phyloP scores from a whole-genome alignment of 305 asterid species.

The Solanum hybrid region DNA sequence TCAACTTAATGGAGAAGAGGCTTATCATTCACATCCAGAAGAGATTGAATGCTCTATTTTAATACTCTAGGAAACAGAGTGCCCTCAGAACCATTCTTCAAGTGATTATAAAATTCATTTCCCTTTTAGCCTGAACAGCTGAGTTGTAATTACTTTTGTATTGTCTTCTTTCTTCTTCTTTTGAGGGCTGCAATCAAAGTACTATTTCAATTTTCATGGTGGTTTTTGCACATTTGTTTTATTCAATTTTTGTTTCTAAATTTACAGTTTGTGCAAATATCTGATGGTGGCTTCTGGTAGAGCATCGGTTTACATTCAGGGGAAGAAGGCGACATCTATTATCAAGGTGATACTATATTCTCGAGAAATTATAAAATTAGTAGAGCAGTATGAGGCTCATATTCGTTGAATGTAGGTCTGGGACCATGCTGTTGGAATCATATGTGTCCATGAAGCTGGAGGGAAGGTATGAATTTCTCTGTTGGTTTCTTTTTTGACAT shows the following conservation, averaged over 20 bases:
- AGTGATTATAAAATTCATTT: background rate
- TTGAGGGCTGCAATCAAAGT: background rate
- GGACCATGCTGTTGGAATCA: conserved; percentile 92
- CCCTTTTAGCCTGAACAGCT: background rate
- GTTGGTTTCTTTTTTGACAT: background rate
- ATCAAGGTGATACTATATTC: conserved; percentile 41
- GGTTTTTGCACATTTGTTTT: background rate
- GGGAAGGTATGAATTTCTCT: conserved; percentile 51
- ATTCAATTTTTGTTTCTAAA: background rate
- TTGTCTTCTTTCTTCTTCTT: background rate
- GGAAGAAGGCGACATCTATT: conserved; percentile 27
- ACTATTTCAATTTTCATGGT: background rate
- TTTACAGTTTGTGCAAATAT: conserved; percentile 36
- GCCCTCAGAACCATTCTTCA: background rate
- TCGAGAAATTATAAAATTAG: background rate
- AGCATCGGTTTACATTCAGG: conserved; percentile 66
- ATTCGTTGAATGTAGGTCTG: conserved; percentile 46
- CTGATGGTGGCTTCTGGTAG: conserved; percentile 90
- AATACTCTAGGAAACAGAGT: background rate
- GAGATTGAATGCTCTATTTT: background rate
- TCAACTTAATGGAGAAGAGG: background rate
- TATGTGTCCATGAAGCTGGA: conserved; percentile 85
- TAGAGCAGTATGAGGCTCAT: conserved; percentile 16
- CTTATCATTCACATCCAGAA: background rate
- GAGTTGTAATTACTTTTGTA: background rate